Base-by-base conservation (phyloP, 805 yeast genomes). In the Ogataea salicorniae region DNA sequence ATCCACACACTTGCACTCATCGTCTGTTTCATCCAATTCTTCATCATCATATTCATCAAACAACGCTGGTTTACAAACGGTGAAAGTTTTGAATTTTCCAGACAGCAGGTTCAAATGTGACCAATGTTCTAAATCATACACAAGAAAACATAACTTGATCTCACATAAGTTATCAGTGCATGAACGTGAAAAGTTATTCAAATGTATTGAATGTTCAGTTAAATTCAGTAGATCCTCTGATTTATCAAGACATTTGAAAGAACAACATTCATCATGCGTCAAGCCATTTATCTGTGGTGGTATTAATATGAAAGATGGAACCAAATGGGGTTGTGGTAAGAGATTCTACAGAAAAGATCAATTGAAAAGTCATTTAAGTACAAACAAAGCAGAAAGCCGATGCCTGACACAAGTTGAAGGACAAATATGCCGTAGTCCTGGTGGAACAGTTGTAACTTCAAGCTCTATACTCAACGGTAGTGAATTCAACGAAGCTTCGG, bases 131-230 rank as follows among this genome's bases (percentile, higher is more conserved):
- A 60, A 60, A 42, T 54, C 63, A 5, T 60, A 60, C 44, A 60
- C 64, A 5, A 46, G 63, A 43, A 60, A 59, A 37, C 63, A 60
- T 48, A 60, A 60, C 35, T 43, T 60, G 31, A 52, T 60, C 13
- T 57, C 61, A 2, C 64, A 60, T 49, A 55, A 55, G 50, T 46
- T 60, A 7, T 58, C 62, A 2, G 63, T 53, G 15, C 64, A 60
- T 45, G 56, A 54, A 35, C 50, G 47, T 38, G 61, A 58, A 38
- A 60, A 60, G 38, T 40, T 58, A 11, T 60, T 60, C 45, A 48
- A 49, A 45, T 58, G 61, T 48, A 38, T 56, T 7, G 52, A 51
- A 34, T 55, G 59, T 41, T 15, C 49, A 4, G 54, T 56, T 23
- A 55, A 48, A 45, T 55, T 55, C 43, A 46, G 56, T 22, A 46